Evolutionary conservation across 2,329 filamentous ascomycete species (phyloP), one percentile per base, ranked within the genome.

Genomic region (Pseudogymnoascus sp.): DNA sequence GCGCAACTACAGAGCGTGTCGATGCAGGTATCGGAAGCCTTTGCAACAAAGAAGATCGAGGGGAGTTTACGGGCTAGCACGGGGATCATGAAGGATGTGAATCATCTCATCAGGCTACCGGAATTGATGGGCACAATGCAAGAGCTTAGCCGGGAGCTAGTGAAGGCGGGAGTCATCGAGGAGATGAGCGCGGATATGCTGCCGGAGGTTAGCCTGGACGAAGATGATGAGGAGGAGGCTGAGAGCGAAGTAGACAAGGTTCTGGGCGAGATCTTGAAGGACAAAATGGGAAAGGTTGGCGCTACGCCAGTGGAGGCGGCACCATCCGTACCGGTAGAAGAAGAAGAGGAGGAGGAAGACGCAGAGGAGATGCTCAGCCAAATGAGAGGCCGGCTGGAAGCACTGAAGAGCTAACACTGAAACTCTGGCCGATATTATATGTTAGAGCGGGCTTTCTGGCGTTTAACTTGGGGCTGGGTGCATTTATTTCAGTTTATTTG

Each of bases 1-100:
- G 94, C 94, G 1, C 94, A 97, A 77, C 84, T 99, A 58, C 87
- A 88, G 73, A 93, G 89, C 68, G 93, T 99, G 45, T 88, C 93
- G 76, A 96, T 97, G 92, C 94, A 97, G 77, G 93, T 99, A 72
- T 91, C 92, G 72, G 93, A 97, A 78, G 92, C 94, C 1, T 97
- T 97, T 75, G 90, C 91, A 1, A 88, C 97, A 70, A 87, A 91
- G 69, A 96, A 96, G 81, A 97, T 99, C 66, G 92, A 97, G 77
- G 93, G 92, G 52, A 92, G 88, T 71, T 92, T 99, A 72, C 84
- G 85, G 68, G 88, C 89, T 42, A 91, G 87, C 69, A 92, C 93
- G 7, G 89, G 90, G 49, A 92, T 99, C 69, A 97, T 99, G 94
- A 93, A 92, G 77, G 92, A 97, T 74, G 91, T 99, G 64, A 97